Conservation (phyloP, 495 filamentous ascomycete species). For the Parmelia sp. region DNA sequence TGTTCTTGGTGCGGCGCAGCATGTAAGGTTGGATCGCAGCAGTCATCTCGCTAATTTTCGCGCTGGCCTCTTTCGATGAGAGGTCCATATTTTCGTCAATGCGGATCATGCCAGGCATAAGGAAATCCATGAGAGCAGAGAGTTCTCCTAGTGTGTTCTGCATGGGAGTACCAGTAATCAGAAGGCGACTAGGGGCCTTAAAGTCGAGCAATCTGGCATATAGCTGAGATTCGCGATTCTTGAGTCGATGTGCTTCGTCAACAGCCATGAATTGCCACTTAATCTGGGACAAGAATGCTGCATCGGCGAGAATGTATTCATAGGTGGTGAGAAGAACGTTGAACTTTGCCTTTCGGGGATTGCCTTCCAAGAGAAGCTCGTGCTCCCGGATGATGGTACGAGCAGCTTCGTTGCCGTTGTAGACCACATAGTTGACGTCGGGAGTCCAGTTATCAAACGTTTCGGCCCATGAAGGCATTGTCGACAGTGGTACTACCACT, state of each 20-base stretch:
- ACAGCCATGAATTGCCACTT: constrained; percentile 97
- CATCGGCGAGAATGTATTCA: constrained; percentile 82
- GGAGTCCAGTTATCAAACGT: constrained; percentile 97
- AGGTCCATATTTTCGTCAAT: constrained; percentile 89
- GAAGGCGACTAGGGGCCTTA: constrained; percentile 71
- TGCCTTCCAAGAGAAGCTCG: constrained; percentile 79
- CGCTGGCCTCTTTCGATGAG: constrained; percentile 58
- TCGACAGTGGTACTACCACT: constrained; percentile 89
- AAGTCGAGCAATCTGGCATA: constrained; percentile 81
- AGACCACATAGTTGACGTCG: constrained; percentile 94
- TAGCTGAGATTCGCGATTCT: constrained; percentile 89
- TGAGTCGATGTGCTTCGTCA: constrained; percentile 94
- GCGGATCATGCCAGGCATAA: constrained; percentile 80
- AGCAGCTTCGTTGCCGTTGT: constrained; percentile 78
- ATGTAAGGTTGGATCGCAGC: constrained; percentile 80
- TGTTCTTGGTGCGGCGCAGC: constrained; percentile 93
- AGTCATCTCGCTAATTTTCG: constrained; percentile 65
- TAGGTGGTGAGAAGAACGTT: constrained; percentile 93
- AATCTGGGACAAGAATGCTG: constrained; percentile 69
- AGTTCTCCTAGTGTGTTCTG: constrained; percentile 95
- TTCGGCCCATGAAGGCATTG: constrained; percentile 95
- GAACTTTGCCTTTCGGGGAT: constrained; percentile 80
- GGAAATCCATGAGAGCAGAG: constrained; percentile 85
- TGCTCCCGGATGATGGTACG: constrained; percentile 78
- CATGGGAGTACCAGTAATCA: constrained; percentile 96